Evolutionary conservation across 1,139 yeast species (phyloP).

Genomic region (Candida buenavistaensis): DNA sequence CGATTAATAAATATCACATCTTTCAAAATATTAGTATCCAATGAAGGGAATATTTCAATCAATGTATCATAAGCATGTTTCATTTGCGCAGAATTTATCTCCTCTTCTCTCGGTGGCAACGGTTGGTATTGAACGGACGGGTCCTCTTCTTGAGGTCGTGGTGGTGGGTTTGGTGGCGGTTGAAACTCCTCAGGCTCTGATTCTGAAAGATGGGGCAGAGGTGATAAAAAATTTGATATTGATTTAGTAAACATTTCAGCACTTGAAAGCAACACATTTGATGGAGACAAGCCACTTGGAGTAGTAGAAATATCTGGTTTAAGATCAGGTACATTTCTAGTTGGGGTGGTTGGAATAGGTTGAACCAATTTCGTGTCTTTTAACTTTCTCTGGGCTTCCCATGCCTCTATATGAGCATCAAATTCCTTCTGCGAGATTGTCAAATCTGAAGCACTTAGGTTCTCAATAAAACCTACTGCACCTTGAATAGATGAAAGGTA

Average conservation of each 20-base stretch:
- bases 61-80: conserved; percentile 43
- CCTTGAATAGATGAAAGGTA: conserved; percentile 86
- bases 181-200: conserved; percentile 6
- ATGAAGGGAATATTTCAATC: conserved; percentile 70
- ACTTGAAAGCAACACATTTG: conserved; percentile 50
- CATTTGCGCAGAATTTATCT: conserved; percentile 16
- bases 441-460: conserved; percentile 55
- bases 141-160: conserved; percentile 1
- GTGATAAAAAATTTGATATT: conserved; percentile 43
- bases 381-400: conserved; percentile 37
- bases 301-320: background rate
- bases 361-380: conserved; percentile 5
- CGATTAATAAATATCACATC: conserved; percentile 71
- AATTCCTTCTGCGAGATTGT: conserved; percentile 63
- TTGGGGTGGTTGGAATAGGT: conserved; percentile 19
- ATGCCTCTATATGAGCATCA: conserved; percentile 48
- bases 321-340: conserved; percentile 6
- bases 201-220: conserved; percentile 31
- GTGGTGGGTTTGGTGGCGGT: conserved; percentile 7
- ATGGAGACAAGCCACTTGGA: conserved; percentile 41
- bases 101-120: conserved; percentile 12
- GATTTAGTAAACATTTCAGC: conserved; percentile 57
- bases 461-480: conserved; percentile 74
- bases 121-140: conserved; percentile 11
- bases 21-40: conserved; percentile 65